Percentiles rank a stretch among this genome's conserved stretches.
These are phyloP conservation scores for Phialocephala sp. DNA, from an alignment of 2,329 filamentous ascomycete species.

Conservation along the genomic window DNA sequence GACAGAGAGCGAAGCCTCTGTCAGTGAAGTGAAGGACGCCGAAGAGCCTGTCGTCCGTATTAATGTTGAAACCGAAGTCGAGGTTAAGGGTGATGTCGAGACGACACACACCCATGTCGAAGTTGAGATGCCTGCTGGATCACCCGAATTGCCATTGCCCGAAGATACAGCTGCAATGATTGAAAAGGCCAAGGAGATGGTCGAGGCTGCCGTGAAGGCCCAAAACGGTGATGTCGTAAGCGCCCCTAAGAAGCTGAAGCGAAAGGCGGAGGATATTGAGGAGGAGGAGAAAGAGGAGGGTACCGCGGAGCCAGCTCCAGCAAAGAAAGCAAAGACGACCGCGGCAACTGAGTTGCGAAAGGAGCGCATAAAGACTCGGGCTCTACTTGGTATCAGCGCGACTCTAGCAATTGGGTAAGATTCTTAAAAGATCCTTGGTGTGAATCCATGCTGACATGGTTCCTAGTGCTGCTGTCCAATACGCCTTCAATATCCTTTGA, in stretches of 20 bases:
- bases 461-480: conserved; percentile 43
- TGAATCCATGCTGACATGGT: conserved; percentile 25
- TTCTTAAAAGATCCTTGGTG: neutral
- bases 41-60: conserved; percentile 69
- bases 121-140: conserved; percentile 73
- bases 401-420: conserved; percentile 91
- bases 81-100: conserved; percentile 62
- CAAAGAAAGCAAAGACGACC: conserved; percentile 61
- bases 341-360: conserved; percentile 78
- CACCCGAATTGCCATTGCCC: conserved; percentile 71
- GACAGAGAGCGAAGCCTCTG: conserved; percentile 34
- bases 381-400: conserved; percentile 83
- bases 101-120: conserved; percentile 75
- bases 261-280: conserved; percentile 75
- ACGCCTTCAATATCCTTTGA: conserved; percentile 42
- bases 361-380: conserved; percentile 84
- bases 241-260: conserved; percentile 60
- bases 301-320: conserved; percentile 48
- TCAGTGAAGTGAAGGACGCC: conserved; percentile 32
- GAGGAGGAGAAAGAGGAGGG: conserved; percentile 54
- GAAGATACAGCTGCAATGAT: conserved; percentile 86
- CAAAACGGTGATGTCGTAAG: conserved; percentile 21
- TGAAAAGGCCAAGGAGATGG: conserved; percentile 85
- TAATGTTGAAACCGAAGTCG: conserved; percentile 69
- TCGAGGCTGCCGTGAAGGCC: conserved; percentile 67